A percentile compares a stretch with the other conserved stretches of the same genome.
Evolutionary conservation across 2,329 filamentous ascomycete species (phyloP).

Genomic region (Phoma herbarum): DNA sequence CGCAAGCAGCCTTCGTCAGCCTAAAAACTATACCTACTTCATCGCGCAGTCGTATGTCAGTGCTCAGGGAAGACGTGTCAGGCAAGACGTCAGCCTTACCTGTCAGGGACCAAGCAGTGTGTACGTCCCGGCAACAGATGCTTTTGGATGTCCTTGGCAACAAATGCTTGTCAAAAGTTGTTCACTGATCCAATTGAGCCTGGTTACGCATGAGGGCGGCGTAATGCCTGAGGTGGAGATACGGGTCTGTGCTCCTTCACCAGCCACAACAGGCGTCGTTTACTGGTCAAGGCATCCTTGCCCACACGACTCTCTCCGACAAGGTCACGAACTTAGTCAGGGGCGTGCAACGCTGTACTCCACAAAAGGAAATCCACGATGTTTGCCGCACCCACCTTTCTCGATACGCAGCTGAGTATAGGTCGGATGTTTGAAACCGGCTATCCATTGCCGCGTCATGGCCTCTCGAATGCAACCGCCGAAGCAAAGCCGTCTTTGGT

Average conservation of each 20-base stretch:
- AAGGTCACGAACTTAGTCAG: background rate
- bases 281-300: conserved; percentile 1
- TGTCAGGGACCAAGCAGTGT: background rate
- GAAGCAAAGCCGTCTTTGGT: background rate
- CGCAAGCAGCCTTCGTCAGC: conserved; percentile 25
- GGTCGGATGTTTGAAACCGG: background rate
- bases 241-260: conserved; percentile 4
- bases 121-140: background rate
- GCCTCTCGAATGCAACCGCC: background rate
- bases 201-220: conserved; percentile 4
- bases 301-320: background rate
- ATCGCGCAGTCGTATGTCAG: background rate
- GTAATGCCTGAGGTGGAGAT: conserved; percentile 3
- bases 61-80: background rate
- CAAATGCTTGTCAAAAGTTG: background rate
- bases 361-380: conserved; percentile 3
- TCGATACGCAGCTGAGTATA: background rate
- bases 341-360: background rate
- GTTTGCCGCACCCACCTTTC: background rate
- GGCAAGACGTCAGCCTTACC: background rate
- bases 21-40: background rate
- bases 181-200: background rate
- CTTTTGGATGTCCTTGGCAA: conserved; percentile 1
- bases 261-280: conserved; percentile 9
- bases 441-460: conserved; percentile 10